phyloP scores from a whole-genome alignment of 768 basidiomycete species.

The Leucocoprinus leucothites region DNA sequence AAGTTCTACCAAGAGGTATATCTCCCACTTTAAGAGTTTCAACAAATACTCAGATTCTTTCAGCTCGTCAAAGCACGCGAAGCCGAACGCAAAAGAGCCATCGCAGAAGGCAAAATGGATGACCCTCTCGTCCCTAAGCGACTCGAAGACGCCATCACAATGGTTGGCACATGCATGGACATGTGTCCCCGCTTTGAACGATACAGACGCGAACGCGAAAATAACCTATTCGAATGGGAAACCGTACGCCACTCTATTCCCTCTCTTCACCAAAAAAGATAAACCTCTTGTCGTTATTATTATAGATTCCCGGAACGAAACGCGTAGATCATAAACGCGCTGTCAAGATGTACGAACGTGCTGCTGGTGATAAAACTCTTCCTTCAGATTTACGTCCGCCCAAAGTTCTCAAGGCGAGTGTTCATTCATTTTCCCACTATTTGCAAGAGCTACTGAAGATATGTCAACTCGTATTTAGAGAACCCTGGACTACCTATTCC shows the following conservation, averaged over 20 bases:
- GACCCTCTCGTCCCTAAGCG: constrained; percentile 78
- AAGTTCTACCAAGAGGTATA: constrained; percentile 71
- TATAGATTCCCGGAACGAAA: constrained; percentile 76
- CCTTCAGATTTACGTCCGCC: constrained; percentile 94
- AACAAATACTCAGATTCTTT: constrained; percentile 18
- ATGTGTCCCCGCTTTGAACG: constrained; percentile 97
- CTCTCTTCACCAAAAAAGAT: constrained; percentile 20
- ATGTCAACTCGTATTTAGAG: constrained; percentile 36
- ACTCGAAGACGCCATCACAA: constrained; percentile 87
- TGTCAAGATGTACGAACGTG: constrained; percentile 94
- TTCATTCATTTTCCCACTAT: neutral
- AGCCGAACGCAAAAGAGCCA: constrained; percentile 65
- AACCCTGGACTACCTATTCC: constrained; percentile 92
- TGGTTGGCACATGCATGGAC: constrained; percentile 86
- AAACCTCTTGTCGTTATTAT: no score
- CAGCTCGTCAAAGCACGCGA: constrained; percentile 77
- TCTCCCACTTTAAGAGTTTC: neutral
- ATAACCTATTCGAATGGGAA: constrained; percentile 85
- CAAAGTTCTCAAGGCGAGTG: constrained; percentile 67
- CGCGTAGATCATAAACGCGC: constrained; percentile 83
- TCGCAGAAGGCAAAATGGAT: constrained; percentile 83
- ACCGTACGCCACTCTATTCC: constrained; percentile 55
- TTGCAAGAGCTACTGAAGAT: constrained; percentile 2
- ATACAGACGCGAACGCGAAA: constrained; percentile 86
- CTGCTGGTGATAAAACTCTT: constrained; percentile 86